Evolutionary conservation across 1,284 basidiomycete species (phyloP).

Genomic region (Erythrobasidium hasegawianum): DNA sequence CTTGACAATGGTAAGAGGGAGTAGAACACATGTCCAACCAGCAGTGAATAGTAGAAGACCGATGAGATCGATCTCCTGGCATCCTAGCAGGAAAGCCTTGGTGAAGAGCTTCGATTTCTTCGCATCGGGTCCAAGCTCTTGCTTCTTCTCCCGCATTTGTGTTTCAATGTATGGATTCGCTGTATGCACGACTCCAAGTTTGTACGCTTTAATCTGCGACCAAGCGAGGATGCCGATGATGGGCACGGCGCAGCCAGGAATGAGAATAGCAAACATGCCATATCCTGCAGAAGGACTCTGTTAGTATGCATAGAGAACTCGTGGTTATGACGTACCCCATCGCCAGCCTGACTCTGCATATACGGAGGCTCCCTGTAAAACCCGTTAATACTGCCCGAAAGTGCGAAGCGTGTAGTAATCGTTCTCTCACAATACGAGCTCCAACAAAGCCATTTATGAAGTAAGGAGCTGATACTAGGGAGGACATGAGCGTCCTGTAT

Average conservation of each 20-base stretch:
- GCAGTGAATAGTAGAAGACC: conserved; percentile 65
- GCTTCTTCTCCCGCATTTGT: conserved; percentile 10
- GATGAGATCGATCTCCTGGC: conserved; percentile 59
- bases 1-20: conserved; percentile 62
- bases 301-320: not conserved
- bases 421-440: too few relatives aligned
- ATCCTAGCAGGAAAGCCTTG: conserved; percentile 40
- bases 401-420: conserved; percentile 1
- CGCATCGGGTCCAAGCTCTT: not conserved
- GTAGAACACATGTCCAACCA: conserved; percentile 48
- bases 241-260: conserved; percentile 51
- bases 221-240: conserved; percentile 56
- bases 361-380: conserved; percentile 54
- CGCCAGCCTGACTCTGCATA: conserved; percentile 59
- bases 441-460: conserved; percentile 58
- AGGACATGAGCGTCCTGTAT: conserved; percentile 70
- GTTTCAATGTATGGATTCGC: conserved; percentile 35
- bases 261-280: conserved; percentile 49
- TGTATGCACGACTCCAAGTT: conserved; percentile 53
- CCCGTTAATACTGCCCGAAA: not conserved
- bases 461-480: conserved; percentile 63
- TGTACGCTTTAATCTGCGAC: conserved; percentile 64
- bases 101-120: not conserved
- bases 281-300: conserved; percentile 1
- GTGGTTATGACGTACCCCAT: conserved; percentile 53